These are phyloP conservation scores for Phytophthora foliorum DNA, from an alignment of 352 stramenopile species.

Conservation along the genomic window DNA sequence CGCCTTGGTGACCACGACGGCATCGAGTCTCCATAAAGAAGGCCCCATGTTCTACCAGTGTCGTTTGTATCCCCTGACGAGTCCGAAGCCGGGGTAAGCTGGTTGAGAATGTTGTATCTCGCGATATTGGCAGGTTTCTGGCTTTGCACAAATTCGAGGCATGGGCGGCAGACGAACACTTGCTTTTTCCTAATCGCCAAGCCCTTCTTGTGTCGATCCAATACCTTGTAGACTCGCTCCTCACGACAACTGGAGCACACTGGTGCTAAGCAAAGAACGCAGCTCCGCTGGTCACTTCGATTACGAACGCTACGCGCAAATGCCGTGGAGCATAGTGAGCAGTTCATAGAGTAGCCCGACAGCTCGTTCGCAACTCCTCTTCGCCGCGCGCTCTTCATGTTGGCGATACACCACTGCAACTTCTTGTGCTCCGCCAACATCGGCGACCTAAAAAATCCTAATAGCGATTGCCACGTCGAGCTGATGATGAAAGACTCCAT, in stretches of 20 bases:
- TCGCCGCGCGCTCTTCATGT: constrained; percentile 33
- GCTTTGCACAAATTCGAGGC: constrained; percentile 34
- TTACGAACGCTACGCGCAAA: constrained; percentile 30
- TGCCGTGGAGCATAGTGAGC: constrained; percentile 24
- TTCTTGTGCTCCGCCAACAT: constrained; percentile 44
- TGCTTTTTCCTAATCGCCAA: constrained; percentile 30
- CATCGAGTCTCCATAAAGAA: constrained; percentile 34
- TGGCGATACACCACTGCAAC: constrained; percentile 42
- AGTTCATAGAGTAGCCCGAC: constrained; percentile 26
- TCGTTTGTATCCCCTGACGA: constrained; percentile 23
- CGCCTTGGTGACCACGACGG: constrained; percentile 35
- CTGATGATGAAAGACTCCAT: constrained; percentile 39
- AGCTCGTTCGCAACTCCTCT: constrained; percentile 25
- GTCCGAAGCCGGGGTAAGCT: constrained; percentile 31
- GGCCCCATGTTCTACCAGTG: constrained; percentile 31
- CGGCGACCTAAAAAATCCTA: constrained; percentile 35
- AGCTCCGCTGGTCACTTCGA: constrained; percentile 33
- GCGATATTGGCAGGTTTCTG: constrained; percentile 38
- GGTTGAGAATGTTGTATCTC: constrained; percentile 19
- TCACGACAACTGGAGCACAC: constrained; percentile 40
- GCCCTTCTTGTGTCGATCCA: constrained; percentile 32
- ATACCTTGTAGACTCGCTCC: constrained; percentile 30
- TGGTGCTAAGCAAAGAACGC: constrained; percentile 35
- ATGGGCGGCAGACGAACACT: constrained; percentile 36
- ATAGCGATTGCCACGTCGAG: constrained; percentile 35